These are phyloP conservation scores for Hypoxylon cercidicola DNA, from an alignment of 495 filamentous ascomycete species.

Conservation along the genomic window DNA sequence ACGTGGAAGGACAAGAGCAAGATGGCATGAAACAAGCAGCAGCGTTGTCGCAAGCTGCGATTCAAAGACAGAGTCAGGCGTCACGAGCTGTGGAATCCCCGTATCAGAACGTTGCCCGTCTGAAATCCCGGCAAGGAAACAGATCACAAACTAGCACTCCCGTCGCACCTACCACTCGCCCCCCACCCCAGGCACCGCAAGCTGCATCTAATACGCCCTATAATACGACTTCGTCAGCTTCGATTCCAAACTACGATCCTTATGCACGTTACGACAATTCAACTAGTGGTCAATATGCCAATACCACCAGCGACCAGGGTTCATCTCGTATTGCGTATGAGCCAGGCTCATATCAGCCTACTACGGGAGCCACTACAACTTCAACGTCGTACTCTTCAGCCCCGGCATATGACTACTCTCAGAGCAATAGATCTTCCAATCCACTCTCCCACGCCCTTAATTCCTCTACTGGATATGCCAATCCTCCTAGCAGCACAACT, in stretches of 20 bases:
- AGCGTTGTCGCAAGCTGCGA: slow-evolving; percentile 21
- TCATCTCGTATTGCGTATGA: slow-evolving; percentile 42
- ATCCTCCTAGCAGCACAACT: slow-evolving; percentile 11
- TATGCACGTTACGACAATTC: slow-evolving; percentile 42
- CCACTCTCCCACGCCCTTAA: slow-evolving; percentile 41
- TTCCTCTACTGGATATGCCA: slow-evolving; percentile 25
- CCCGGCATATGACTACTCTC: slow-evolving; percentile 41
- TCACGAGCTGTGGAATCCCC: slow-evolving; percentile 37
- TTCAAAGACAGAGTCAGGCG: slow-evolving; percentile 28
- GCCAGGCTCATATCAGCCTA: slow-evolving; percentile 40
- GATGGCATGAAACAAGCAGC: slow-evolving; percentile 28
- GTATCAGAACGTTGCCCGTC: slow-evolving; percentile 34
- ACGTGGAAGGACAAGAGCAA: slow-evolving; percentile 1
- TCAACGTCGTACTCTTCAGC: slow-evolving; percentile 35
- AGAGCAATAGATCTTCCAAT: slow-evolving; percentile 28
- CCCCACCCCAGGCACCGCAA: slow-evolving; percentile 36
- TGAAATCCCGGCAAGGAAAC: slow-evolving; percentile 36
- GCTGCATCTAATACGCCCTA: slow-evolving; percentile 33
- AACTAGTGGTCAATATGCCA: slow-evolving; percentile 32
- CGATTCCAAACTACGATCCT: slow-evolving; percentile 36
- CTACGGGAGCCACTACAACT: slow-evolving; percentile 27
- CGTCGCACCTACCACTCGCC: slow-evolving; percentile 30
- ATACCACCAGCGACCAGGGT: slow-evolving; percentile 31
- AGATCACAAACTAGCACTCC: slow-evolving; percentile 43
- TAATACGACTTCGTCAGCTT: slow-evolving; percentile 23